Evolutionary conservation across 179 eudicot species (phyloP).

Genomic region (Spergularia azorica): DNA sequence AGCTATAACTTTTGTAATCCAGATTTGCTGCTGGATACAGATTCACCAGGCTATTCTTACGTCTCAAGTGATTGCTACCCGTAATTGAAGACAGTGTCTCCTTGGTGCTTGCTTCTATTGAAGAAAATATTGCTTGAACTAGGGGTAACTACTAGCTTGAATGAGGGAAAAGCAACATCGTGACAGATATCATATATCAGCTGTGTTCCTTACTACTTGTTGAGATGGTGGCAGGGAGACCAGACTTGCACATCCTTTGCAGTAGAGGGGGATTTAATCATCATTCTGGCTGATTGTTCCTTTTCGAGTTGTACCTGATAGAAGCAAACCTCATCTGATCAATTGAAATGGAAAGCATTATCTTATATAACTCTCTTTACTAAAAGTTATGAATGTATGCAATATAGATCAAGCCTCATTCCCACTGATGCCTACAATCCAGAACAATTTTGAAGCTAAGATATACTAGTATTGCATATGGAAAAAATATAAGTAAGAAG

Average conservation of each 20-base stretch:
- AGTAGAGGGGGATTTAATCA: not conserved
- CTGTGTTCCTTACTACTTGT: not conserved
- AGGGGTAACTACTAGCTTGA: too few relatives aligned
- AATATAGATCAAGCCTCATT: not conserved
- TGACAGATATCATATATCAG: not conserved
- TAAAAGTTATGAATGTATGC: not conserved
- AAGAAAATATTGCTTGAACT: not conserved
- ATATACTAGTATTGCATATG: not conserved
- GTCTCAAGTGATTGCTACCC: not conserved
- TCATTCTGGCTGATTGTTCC: not conserved
- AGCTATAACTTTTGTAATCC: not conserved
- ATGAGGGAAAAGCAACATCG: too few relatives aligned
- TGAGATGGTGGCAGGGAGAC: not conserved
- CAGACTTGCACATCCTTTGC: not conserved
- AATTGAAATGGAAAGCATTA: too few relatives aligned
- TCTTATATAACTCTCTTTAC: not conserved
- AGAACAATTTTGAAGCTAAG: too few relatives aligned
- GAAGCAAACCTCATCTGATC: not conserved
- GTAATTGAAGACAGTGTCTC: not conserved
- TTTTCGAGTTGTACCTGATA: not conserved
- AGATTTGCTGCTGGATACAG: not conserved
- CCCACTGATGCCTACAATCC: not conserved
- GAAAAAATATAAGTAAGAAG: too few relatives aligned
- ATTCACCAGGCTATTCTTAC: not conserved
- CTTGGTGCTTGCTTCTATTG: constrained; percentile 1